Evolutionary conservation across 2,329 filamentous ascomycete genomes (phyloP).

Genomic region (Xylariaceae sp.): DNA sequence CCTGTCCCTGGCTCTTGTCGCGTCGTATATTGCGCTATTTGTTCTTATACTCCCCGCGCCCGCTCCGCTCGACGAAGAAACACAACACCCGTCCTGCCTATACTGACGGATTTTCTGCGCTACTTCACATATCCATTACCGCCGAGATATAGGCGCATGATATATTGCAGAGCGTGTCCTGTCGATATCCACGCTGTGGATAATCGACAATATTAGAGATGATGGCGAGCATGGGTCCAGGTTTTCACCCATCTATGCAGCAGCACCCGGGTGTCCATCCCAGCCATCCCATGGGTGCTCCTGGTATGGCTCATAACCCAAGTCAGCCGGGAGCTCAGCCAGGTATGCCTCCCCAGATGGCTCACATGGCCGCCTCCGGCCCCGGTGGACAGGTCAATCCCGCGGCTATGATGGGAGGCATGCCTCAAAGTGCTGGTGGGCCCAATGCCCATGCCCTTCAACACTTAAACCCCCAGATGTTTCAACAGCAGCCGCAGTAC

Average conservation of each 20-base stretch:
- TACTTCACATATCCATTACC: constrained; percentile 22
- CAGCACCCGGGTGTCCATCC: constrained; percentile 71
- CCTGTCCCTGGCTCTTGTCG: neutral
- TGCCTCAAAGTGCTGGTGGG: constrained; percentile 70
- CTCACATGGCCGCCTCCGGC: constrained; percentile 75
- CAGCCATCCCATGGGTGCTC: constrained; percentile 65
- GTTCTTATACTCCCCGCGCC: neutral
- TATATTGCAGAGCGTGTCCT: constrained; percentile 50
- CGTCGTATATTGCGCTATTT: constrained; percentile 1
- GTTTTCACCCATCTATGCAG: constrained; percentile 74
- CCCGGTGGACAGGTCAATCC: constrained; percentile 76
- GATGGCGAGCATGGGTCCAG: constrained; percentile 72
- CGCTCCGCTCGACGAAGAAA: neutral
- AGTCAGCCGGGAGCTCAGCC: constrained; percentile 72
- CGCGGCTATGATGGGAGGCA: constrained; percentile 74
- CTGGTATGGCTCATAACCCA: constrained; percentile 69
- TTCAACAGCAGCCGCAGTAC: constrained; percentile 51
- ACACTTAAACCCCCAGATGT: constrained; percentile 71
- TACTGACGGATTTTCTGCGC: constrained; percentile 21
- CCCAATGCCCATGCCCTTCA: constrained; percentile 74
- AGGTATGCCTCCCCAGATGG: constrained; percentile 70
- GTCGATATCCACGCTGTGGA: constrained; percentile 68
- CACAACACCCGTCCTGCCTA: constrained; percentile 8
- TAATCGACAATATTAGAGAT: constrained; percentile 60
- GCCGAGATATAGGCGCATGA: constrained; percentile 48